These are phyloP conservation scores for Cyclostephanos tholiformis DNA, from an alignment of 108 stramenopile species.

Conservation along the genomic window DNA sequence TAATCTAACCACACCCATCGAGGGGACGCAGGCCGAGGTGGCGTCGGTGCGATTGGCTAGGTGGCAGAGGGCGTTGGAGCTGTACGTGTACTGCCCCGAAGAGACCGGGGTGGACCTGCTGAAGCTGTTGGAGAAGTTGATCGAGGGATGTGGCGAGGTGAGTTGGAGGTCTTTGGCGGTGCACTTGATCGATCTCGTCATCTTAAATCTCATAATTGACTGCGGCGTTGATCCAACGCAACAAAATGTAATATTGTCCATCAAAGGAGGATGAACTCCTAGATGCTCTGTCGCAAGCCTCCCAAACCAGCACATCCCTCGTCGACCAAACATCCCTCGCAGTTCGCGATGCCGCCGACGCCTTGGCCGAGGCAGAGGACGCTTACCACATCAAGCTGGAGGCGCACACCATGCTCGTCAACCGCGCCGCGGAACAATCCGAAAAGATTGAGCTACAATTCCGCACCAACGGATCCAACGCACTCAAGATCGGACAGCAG, in stretches of 20 bases:
- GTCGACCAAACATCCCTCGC: constrained; percentile 66
- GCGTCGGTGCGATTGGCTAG: constrained; percentile 60
- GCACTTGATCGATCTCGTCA: background rate
- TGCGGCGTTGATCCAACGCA: background rate
- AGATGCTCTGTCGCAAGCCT: constrained; percentile 67
- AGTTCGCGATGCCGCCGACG: constrained; percentile 67
- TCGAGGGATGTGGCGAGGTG: constrained; percentile 66
- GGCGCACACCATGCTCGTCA: constrained; percentile 72
- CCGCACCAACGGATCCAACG: constrained; percentile 74
- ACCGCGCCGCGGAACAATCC: constrained; percentile 59
- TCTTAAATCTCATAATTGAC: background rate
- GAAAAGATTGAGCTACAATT: constrained; percentile 83
- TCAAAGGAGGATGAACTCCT: constrained; percentile 82
- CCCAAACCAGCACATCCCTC: constrained; percentile 61
- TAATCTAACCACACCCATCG: constrained; percentile 24
- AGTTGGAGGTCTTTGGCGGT: background rate
- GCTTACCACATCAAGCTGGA: constrained; percentile 81
- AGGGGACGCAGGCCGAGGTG: constrained; percentile 63
- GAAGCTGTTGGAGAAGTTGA: constrained; percentile 66
- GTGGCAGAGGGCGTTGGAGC: constrained; percentile 82
- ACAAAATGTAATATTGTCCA: background rate
- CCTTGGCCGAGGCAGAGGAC: constrained; percentile 63
- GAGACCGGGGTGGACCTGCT: constrained; percentile 56
- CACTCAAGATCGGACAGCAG: constrained; percentile 81
- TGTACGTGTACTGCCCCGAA: constrained; percentile 73